phyloP scores from a whole-genome alignment of 2,329 filamentous ascomycete genomes.

The Pseudogymnoascus sp. region DNA sequence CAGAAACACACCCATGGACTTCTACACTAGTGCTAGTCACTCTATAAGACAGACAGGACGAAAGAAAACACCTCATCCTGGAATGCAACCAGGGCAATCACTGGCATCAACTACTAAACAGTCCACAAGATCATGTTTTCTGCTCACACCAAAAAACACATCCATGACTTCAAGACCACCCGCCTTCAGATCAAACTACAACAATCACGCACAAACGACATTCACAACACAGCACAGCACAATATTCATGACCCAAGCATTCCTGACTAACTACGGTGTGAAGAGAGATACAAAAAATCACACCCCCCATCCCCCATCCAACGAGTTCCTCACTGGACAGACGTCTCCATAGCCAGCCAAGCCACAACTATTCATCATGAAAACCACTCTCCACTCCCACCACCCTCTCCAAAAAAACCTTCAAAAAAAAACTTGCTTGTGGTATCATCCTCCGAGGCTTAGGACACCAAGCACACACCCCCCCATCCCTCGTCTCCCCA shows the following conservation, averaged over 20 bases:
- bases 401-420: background rate
- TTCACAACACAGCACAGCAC: background rate
- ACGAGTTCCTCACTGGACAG: background rate
- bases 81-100: background rate
- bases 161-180: background rate
- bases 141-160: background rate
- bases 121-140: background rate
- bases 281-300: constrained; percentile 3
- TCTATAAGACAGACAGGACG: background rate
- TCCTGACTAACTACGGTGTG: constrained; percentile 4
- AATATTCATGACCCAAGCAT: constrained; percentile 1
- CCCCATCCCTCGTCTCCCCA: background rate
- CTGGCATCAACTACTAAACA: background rate
- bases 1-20: background rate
- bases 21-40: background rate
- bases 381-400: background rate
- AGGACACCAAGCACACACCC: background rate
- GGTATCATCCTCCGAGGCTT: constrained; percentile 11
- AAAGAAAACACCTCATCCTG: background rate
- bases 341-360: constrained; percentile 3
- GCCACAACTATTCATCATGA: background rate
- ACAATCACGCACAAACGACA: background rate
- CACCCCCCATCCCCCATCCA: background rate
- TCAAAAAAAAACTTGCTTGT: constrained; percentile 1
- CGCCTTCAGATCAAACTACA: background rate